Conservation (phyloP, 2,329 filamentous ascomycete genomes). For the Penicillium sp. region DNA sequence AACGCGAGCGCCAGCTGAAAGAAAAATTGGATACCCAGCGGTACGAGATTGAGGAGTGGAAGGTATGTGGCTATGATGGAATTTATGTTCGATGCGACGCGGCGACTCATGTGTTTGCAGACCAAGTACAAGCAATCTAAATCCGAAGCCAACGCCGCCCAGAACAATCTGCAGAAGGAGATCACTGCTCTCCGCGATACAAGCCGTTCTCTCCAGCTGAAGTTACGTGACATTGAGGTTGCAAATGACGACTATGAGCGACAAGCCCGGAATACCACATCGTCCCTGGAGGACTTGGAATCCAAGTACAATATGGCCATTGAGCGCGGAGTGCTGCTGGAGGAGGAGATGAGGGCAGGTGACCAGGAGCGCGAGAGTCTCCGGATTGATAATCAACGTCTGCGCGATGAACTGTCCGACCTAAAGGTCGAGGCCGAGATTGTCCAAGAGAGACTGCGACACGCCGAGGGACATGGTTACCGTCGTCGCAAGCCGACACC, state of each 20-base stretch:
- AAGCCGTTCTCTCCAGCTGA: slow-evolving; percentile 78
- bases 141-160: slow-evolving; percentile 77
- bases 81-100: background rate
- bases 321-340: slow-evolving; percentile 86
- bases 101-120: slow-evolving; percentile 47
- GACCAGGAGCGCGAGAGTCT: slow-evolving; percentile 89
- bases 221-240: slow-evolving; percentile 90
- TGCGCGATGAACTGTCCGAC: slow-evolving; percentile 88
- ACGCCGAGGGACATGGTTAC: slow-evolving; percentile 57
- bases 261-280: slow-evolving; percentile 92
- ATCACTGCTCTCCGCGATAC: slow-evolving; percentile 86
- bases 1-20: slow-evolving; percentile 80
- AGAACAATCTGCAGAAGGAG: slow-evolving; percentile 89
- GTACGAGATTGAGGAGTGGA: slow-evolving; percentile 98
- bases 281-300: slow-evolving; percentile 93
- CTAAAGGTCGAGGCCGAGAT: slow-evolving; percentile 95
- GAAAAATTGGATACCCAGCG: slow-evolving; percentile 81
- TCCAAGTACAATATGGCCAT: slow-evolving; percentile 95
- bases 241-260: slow-evolving; percentile 98
- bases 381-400: slow-evolving; percentile 84
- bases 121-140: slow-evolving; percentile 97
- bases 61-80: slow-evolving; percentile 58
- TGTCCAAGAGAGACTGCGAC: slow-evolving; percentile 86
- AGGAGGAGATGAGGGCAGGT: slow-evolving; percentile 87
- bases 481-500: slow-evolving; percentile 54